Base-by-base conservation (phyloP, 306 rosid species). In the Prunus armeniaca region DNA sequence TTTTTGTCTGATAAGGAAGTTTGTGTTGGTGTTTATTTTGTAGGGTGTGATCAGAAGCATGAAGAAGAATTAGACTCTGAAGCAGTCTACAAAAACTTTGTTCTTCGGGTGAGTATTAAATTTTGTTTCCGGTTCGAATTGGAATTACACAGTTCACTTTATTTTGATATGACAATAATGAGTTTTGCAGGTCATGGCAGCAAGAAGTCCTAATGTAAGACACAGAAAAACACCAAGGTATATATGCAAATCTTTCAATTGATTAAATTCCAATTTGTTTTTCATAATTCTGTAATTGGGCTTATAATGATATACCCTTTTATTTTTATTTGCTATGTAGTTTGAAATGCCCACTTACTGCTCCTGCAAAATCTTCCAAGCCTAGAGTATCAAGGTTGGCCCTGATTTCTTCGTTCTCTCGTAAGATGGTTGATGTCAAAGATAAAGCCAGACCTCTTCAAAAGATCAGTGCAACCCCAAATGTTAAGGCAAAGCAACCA, bases 1-100 rank as follows among this genome's bases (percentile, higher is more conserved):
- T 14, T 25, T 25, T 43, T 15, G 41, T 75, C 6, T 43, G 47
- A 1, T 67, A 70, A 11, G 57, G 60, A 46, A 25, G 57, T n/a
- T 17, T 57, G 18, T 67, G 4, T 5, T n/a, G 34, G 70, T 69
- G n/a, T 14, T 50, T 38, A 61, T 38, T 79, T 22, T 25, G 8
- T 34, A 95, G 99, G 99, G n/a, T 95, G 99, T 79, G 99, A 95
- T 69, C 87, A 83, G 81, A 86, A 81, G 70, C 99, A 95, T 79
- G 97, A 87, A 60, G 87, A 92, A 69, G 97, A 95, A 65, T 67
- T 92, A 72, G 93, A 95, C 65, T 49, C 90, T 14, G 99, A 95
- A 81, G 92, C 83, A 12, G 43, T 95, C 79, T 82, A 90, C 84
- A 90, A 90, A 65, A 74, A 83, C 73, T 95, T 95, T 64, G 89